Base-by-base conservation (phyloP, 345 rosid genomes). In the Toxicodendron radicans region DNA sequence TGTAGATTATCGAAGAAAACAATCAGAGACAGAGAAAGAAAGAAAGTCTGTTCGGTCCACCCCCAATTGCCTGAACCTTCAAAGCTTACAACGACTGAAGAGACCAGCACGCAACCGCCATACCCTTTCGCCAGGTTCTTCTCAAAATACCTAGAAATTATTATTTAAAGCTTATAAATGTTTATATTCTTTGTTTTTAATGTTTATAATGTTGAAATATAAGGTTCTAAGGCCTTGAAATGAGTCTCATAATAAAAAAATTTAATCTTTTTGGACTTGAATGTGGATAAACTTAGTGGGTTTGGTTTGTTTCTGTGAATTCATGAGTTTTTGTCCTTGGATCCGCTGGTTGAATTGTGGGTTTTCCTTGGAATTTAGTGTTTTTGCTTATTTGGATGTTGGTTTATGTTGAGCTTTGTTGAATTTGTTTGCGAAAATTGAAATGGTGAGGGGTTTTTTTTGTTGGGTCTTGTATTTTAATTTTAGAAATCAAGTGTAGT, bases 1-100 rank as follows among this genome's bases (percentile, higher is more conserved):
- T 18, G 58, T 59, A 59, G 75, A 72, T 60, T 49, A 49, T 72
- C 68, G 59, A 72, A 58, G 49, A 49, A 72, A 61, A 61, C 75
- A 32, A 72, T 18, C 46, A n/a, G 14, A 32, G 66, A 58, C 57
- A 58, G 24, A 58, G 11, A 27, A n/a, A 38, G 51, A 57, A 38
- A 56, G 63, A n/a, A n/a, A 69, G 18, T 51, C 24, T 18, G 75
- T 62, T 72, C 51, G 68, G 59, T 72, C 75, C 75, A 61, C 23
- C 60, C 62, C 60, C 70, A 38, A 38, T 24, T 21, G 58, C 54
- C 32, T 30, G 7, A 35, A 56, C 62, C 73, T 23, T 54, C 16
- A 33, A 69, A 53, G 24, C 17, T 20, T 30, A 48, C 66, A 8
- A 30, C 8, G 54, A 23, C 66, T 58, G 56, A 14, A 8, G 38